A percentile compares a stretch with the other conserved stretches of the same genome.
phyloP scores from a whole-genome alignment of 2,329 filamentous ascomycete species.

The Ascosphaera apis region DNA sequence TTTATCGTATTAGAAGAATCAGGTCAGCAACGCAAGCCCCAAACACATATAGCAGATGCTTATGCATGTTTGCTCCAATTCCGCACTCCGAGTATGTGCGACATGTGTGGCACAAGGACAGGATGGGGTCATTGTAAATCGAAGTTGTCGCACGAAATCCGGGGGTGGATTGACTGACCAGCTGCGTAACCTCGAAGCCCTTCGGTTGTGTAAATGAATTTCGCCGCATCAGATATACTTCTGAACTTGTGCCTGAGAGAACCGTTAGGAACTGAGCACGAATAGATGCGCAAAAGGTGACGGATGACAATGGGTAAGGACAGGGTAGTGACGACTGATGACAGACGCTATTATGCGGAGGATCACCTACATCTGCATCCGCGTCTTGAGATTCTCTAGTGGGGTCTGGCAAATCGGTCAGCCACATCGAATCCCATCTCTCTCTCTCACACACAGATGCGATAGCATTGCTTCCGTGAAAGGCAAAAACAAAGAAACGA shows the following conservation, averaged over 20 bases:
- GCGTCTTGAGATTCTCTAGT: slow-evolving; percentile 25
- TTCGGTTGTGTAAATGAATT: slow-evolving; percentile 24
- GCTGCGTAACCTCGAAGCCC: slow-evolving; percentile 24
- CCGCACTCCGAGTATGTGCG: neutral
- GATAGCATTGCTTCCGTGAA: neutral
- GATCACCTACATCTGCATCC: slow-evolving; percentile 24
- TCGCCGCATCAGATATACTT: slow-evolving; percentile 19
- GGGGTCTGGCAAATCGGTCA: slow-evolving; percentile 15
- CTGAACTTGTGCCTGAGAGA: slow-evolving; percentile 20
- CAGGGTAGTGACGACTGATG: neutral
- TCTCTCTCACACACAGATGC: neutral
- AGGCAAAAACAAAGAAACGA: slow-evolving; percentile 4
- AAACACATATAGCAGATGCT: no score
- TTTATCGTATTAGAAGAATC: slow-evolving; percentile 1
- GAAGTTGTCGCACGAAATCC: neutral
- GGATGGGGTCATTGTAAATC: neutral
- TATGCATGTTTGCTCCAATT: no score
- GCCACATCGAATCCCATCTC: no score
- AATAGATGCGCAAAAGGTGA: neutral
- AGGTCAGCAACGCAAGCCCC: no score
- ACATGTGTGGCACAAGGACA: slow-evolving; percentile 1
- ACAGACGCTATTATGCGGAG: neutral
- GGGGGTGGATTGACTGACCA: slow-evolving; percentile 12
- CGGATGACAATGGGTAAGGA: neutral
- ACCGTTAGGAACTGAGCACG: neutral